These are phyloP conservation scores for Euphorbia tirucalli DNA, from an alignment of 345 rosid species.

Conservation along the genomic window DNA sequence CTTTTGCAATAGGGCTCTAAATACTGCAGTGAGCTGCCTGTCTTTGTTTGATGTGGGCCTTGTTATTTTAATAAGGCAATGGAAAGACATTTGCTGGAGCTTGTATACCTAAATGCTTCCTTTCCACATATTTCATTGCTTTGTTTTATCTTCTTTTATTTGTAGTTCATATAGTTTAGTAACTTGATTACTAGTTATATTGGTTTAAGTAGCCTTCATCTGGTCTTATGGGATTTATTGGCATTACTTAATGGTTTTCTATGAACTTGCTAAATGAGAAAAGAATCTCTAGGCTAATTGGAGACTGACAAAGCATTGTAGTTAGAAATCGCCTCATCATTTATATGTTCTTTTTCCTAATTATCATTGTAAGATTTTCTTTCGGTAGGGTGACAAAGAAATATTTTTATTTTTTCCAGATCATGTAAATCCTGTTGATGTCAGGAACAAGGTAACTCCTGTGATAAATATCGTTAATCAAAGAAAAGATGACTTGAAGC, in stretches of 20 bases:
- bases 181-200: not conserved
- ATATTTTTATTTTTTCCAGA: slow-evolving; percentile 6
- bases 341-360: not conserved
- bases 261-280: not conserved
- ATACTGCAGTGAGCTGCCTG: not conserved
- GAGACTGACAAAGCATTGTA: not conserved
- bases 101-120: not conserved
- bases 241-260: not conserved
- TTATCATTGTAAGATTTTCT: not conserved
- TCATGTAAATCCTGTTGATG: slow-evolving; percentile 8
- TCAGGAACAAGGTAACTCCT: slow-evolving; percentile 12
- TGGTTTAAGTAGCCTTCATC: not conserved
- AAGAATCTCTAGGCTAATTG: not conserved
- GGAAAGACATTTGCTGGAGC: not conserved
- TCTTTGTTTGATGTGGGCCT: not conserved
- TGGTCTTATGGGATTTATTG: not conserved
- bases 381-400: not conserved
- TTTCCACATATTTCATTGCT: not conserved
- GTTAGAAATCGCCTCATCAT: not conserved
- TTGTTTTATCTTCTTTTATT: not conserved
- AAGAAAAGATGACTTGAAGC: slow-evolving; percentile 1
- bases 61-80: not conserved
- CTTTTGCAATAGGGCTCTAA: not conserved
- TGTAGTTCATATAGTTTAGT: not conserved
- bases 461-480: not conserved